Base-by-base conservation (phyloP, 768 basidiomycete genomes). In the Lactifluus rugatus region DNA sequence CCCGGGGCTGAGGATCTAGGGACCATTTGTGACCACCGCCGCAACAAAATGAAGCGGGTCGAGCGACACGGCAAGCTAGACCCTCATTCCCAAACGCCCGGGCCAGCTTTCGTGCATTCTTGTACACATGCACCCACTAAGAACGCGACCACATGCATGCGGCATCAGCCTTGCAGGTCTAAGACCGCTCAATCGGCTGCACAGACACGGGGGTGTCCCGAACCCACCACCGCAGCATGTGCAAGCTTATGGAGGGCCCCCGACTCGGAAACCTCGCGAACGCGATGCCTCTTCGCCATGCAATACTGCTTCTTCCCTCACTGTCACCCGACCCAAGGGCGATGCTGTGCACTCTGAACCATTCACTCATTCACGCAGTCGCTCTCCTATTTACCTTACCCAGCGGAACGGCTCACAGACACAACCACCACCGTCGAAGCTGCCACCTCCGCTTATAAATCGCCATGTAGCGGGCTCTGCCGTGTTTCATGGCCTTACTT, bases 11-110 rank as follows among this genome's bases (percentile, higher is more conserved):
- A 82, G 71, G 86, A 87, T 0, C 86, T 86, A 52, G 87, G 86
- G 21, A 89, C 87, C 0, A 85, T 88, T 0, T 89, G 86, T 64
- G 87, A 89, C 73, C 74, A 86, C 75, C 87, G 86, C 69, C 78
- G 86, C 54, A 88, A 88, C 68, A 87, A 87, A 69, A 87, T 87
- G 85, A 88, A 87, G 71, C 80, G 87, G 1, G 83, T 86, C 42
- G 87, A 88, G 66, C 73, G 84, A 32, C 73, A 85, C 4, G 84
- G 82, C 14, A 85, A 83, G 9, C 66, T 83, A 0, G 83, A 83
- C 37, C 55, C 69, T 2, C 70, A 66, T 28, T 70, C 71, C 19
- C 61, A 62, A 45, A 46, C 46, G 21, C 8, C n/a, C n/a, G n/a
- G n/a, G n/a, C n/a, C 62, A 13, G 48, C 54, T n/a, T 58, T 61